phyloP scores from a whole-genome alignment of 228 moss, liverwort and hornwort genomes.

The Sphagnum magellanicum region DNA sequence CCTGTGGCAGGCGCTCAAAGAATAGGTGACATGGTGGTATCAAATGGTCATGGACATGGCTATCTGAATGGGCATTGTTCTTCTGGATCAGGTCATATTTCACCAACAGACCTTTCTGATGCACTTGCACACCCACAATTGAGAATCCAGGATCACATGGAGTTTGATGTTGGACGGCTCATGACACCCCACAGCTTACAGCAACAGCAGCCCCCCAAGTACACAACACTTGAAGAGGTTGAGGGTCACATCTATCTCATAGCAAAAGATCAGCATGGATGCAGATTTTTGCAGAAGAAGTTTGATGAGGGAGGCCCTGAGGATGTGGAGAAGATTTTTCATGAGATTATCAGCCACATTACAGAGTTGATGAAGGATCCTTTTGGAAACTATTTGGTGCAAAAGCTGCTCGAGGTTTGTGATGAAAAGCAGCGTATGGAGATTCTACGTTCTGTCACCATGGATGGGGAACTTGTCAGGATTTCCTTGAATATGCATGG shows the following conservation, averaged over 20 bases:
- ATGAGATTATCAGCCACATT: constrained; percentile 51
- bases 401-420: constrained; percentile 51
- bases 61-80: constrained; percentile 23
- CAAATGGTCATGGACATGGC: constrained; percentile 23
- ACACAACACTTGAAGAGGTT: constrained; percentile 53
- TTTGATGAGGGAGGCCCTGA: constrained; percentile 53
- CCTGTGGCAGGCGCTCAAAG: constrained; percentile 14
- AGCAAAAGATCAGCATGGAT: constrained; percentile 58
- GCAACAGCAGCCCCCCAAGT: constrained; percentile 40
- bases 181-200: constrained; percentile 19
- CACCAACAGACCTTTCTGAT: constrained; percentile 20
- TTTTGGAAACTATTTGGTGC: constrained; percentile 53
- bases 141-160: constrained; percentile 35
- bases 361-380: constrained; percentile 58
- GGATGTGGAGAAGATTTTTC: constrained; percentile 50
- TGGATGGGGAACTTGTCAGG: constrained; percentile 35
- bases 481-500: constrained; percentile 63
- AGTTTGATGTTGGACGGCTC: constrained; percentile 25
- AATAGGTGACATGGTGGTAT: constrained; percentile 29
- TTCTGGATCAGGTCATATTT: neutral
- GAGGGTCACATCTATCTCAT: constrained; percentile 47
- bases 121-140: constrained; percentile 19
- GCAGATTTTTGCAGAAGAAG: constrained; percentile 51
- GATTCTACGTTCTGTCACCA: constrained; percentile 41
- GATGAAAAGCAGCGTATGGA: constrained; percentile 46